Evolutionary conservation across 1,139 yeast species (phyloP).

Genomic region (Debaryomyces psychrophilus): DNA sequence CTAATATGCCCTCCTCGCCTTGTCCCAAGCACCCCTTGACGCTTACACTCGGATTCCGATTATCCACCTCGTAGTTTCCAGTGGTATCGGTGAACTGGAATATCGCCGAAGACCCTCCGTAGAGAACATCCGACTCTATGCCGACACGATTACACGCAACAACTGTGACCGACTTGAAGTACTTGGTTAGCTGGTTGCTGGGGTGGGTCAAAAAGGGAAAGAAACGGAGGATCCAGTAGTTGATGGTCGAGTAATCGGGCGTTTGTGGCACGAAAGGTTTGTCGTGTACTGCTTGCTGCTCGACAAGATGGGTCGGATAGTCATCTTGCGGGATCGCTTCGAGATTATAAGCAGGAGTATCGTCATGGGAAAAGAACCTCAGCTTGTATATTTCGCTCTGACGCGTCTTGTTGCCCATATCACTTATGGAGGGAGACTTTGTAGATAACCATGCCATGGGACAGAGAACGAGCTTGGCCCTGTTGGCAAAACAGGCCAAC

Average conservation of each 20-base stretch:
- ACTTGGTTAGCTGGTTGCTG: slow-evolving; percentile 30
- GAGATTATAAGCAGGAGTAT: slow-evolving; percentile 2
- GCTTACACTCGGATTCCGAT: slow-evolving; percentile 52
- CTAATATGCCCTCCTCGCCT: slow-evolving; percentile 63
- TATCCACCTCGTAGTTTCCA: slow-evolving; percentile 27
- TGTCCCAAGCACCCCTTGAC: slow-evolving; percentile 59
- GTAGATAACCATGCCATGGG: slow-evolving; percentile 91
- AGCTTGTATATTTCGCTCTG: slow-evolving; percentile 15
- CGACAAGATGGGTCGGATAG: slow-evolving; percentile 3
- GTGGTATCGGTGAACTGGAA: slow-evolving; percentile 45
- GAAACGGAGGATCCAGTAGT: slow-evolving; percentile 75
- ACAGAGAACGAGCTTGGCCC: slow-evolving; percentile 60
- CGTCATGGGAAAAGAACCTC: slow-evolving; percentile 5
- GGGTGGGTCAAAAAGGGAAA: slow-evolving; percentile 60
- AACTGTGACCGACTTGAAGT: slow-evolving; percentile 34
- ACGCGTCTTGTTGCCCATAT: slow-evolving; percentile 17
- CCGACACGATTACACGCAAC: slow-evolving; percentile 75
- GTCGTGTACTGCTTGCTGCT: slow-evolving; percentile 7
- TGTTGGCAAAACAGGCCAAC: slow-evolving; percentile 48
- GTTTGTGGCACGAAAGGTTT: slow-evolving; percentile 19
- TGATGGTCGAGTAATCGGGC: slow-evolving; percentile 34
- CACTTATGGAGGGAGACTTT: slow-evolving; percentile 46
- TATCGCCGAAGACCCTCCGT: slow-evolving; percentile 72
- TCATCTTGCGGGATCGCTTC: slow-evolving; percentile 7
- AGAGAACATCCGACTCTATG: slow-evolving; percentile 66